A percentile compares a stretch with the other conserved stretches of the same genome.
phyloP scores from a whole-genome alignment of 2,329 filamentous ascomycete genomes.

The Thelonectria rubi region DNA sequence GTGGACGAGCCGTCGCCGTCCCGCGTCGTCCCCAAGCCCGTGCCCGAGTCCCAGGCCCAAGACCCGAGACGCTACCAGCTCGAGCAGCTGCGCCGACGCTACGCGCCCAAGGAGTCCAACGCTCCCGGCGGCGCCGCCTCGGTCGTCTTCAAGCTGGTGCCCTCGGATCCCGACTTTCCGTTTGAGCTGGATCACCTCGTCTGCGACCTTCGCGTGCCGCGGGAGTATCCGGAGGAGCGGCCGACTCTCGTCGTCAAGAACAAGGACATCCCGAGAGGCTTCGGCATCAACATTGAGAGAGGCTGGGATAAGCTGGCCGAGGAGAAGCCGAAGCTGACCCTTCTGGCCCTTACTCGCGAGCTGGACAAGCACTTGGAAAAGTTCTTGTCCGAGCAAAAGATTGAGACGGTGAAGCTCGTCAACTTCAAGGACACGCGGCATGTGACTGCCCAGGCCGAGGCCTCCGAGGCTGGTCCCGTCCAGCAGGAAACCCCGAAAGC shows the following conservation, averaged over 20 bases:
- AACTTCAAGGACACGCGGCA: slow-evolving; percentile 66
- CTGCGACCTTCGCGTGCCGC: slow-evolving; percentile 73
- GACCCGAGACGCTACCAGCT: slow-evolving; percentile 80
- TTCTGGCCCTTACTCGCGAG: slow-evolving; percentile 73
- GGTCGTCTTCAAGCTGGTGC: slow-evolving; percentile 71
- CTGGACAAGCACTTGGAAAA: slow-evolving; percentile 77
- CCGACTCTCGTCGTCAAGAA: slow-evolving; percentile 73
- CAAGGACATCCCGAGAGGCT: slow-evolving; percentile 74
- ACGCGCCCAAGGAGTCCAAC: slow-evolving; percentile 57
- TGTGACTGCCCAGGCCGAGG: slow-evolving; percentile 42
- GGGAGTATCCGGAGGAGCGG: slow-evolving; percentile 65
- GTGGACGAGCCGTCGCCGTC: slow-evolving; percentile 55
- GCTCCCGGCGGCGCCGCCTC: slow-evolving; percentile 60
- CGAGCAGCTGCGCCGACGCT: slow-evolving; percentile 75
- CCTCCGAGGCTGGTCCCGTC: slow-evolving; percentile 14
- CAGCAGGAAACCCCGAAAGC: slow-evolving; percentile 17
- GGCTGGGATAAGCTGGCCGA: slow-evolving; percentile 74
- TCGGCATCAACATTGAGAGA: slow-evolving; percentile 78
- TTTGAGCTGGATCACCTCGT: slow-evolving; percentile 77
- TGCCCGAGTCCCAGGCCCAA: slow-evolving; percentile 69
- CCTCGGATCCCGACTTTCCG: slow-evolving; percentile 85
- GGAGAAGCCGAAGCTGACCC: slow-evolving; percentile 63
- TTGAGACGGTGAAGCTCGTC: slow-evolving; percentile 76
- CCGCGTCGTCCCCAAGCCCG: slow-evolving; percentile 70
- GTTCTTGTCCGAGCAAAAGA: slow-evolving; percentile 74